These are phyloP conservation scores for Musa balbisiana DNA, from an alignment of 202 grass and related monocot species.

Conservation along the genomic window DNA sequence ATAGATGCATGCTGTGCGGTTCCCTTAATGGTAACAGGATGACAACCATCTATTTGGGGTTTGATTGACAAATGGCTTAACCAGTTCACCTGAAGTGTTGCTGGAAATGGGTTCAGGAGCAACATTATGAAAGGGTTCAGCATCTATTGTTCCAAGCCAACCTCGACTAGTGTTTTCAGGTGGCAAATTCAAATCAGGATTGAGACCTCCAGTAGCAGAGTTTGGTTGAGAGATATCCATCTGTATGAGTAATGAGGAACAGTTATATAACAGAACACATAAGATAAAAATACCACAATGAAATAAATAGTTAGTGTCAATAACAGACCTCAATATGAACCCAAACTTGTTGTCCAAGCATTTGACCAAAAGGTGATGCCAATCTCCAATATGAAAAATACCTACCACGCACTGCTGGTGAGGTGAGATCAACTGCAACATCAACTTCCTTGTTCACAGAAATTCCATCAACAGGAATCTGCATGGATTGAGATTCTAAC, in stretches of 20 bases:
- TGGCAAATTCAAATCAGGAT: slow-evolving; percentile 31
- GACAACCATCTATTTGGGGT: neutral
- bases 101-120: slow-evolving; percentile 1
- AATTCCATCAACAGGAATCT: slow-evolving; percentile 52
- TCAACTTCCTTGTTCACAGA: slow-evolving; percentile 39
- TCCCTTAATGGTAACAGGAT: neutral
- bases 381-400: slow-evolving; percentile 84
- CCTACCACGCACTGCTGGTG: slow-evolving; percentile 55
- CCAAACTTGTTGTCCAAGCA: slow-evolving; percentile 71
- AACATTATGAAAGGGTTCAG: slow-evolving; percentile 22
- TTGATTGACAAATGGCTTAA: slow-evolving; percentile 1
- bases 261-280: too few species aligned
- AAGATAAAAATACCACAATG: too few species aligned
- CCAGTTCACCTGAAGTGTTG: neutral
- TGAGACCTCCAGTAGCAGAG: slow-evolving; percentile 22
- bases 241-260: slow-evolving; percentile 24
- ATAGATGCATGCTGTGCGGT: slow-evolving; percentile 3
- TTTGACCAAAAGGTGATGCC: slow-evolving; percentile 47
- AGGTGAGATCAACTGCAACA: slow-evolving; percentile 50
- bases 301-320: too few species aligned
- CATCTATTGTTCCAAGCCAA: slow-evolving; percentile 29
- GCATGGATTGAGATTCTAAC: slow-evolving; percentile 3
- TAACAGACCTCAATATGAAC: slow-evolving; percentile 66
- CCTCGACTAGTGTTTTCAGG: slow-evolving; percentile 20
- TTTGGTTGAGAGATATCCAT: slow-evolving; percentile 26